phyloP scores from a whole-genome alignment of 2,329 filamentous ascomycete genomes.

The Pyricularia sp. region DNA sequence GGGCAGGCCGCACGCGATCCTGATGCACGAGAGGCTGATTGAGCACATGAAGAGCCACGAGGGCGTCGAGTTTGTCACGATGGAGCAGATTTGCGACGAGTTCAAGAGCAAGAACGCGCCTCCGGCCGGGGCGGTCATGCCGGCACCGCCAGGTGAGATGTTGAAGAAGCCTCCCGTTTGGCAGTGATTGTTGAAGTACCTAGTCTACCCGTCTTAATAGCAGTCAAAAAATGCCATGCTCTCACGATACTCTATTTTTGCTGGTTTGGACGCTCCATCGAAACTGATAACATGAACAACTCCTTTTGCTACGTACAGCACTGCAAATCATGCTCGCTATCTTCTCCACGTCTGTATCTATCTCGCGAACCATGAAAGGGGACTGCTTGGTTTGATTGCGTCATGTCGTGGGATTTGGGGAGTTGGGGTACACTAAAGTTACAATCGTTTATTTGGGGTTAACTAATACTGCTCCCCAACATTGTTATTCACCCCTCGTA shows the following conservation, averaged over 20 bases:
- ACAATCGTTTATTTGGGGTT: background rate
- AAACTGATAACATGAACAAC: background rate
- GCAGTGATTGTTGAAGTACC: background rate
- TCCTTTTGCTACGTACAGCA: background rate
- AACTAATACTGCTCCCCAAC: background rate
- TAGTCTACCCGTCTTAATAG: background rate
- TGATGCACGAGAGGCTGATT: constrained; percentile 25
- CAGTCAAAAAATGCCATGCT: background rate
- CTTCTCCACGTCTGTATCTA: background rate
- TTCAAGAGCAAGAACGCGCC: constrained; percentile 54
- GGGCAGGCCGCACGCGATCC: constrained; percentile 14
- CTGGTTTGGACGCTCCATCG: background rate
- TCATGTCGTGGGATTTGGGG: background rate
- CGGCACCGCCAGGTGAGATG: constrained; percentile 39
- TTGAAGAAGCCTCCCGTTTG: constrained; percentile 22
- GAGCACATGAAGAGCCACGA: constrained; percentile 13
- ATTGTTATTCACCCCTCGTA: background rate
- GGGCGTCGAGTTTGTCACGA: constrained; percentile 50
- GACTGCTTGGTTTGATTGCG: background rate
- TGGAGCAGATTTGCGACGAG: constrained; percentile 56
- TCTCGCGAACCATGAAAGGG: background rate
- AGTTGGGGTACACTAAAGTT: background rate
- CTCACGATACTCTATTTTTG: background rate
- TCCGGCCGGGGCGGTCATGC: constrained; percentile 46
- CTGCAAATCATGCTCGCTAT: background rate